These are phyloP conservation scores for Rozella allomycis DNA, from an alignment of 371 early-diverging fungal genomes.

Conservation along the genomic window DNA sequence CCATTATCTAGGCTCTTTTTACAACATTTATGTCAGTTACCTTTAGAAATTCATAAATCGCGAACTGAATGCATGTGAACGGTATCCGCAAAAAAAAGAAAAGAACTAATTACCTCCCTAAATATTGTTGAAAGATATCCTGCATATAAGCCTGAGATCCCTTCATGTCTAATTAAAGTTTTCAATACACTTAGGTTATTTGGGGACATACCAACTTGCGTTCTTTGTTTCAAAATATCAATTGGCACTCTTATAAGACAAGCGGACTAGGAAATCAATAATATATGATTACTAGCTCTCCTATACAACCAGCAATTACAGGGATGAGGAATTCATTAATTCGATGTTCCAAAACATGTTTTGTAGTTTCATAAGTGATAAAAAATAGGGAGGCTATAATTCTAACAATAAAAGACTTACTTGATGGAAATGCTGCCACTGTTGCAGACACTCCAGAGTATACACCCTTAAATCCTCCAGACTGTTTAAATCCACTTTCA, in stretches of 20 bases:
- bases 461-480: conserved; percentile 77
- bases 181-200: conserved; percentile 40
- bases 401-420: conserved; percentile 2
- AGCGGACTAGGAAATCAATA: conserved; percentile 61
- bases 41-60: conserved; percentile 77
- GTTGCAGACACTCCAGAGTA: conserved; percentile 25
- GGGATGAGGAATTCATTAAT: conserved; percentile 41
- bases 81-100: conserved; percentile 39
- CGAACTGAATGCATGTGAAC: conserved; percentile 86
- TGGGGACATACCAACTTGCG: conserved; percentile 45
- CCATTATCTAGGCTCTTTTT: too few relatives aligned
- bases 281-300: conserved; percentile 53
- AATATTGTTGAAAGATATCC: conserved; percentile 76
- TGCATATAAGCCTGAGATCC: conserved; percentile 65
- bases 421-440: conserved; percentile 1
- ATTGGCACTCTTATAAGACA: conserved; percentile 84
- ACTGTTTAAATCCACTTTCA: conserved; percentile 54
- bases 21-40: conserved; percentile 2
- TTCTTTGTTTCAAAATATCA: conserved; percentile 80
- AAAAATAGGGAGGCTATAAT: conserved; percentile 68
- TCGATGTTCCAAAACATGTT: conserved; percentile 20
- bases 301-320: conserved; percentile 71
- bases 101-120: conserved; percentile 34
- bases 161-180: conserved; percentile 29
- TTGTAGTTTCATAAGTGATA: conserved; percentile 63